Evolutionary conservation across 352 stramenopile species (phyloP), one percentile per base, ranked within the genome.

Genomic region (Pythium coloratum): DNA sequence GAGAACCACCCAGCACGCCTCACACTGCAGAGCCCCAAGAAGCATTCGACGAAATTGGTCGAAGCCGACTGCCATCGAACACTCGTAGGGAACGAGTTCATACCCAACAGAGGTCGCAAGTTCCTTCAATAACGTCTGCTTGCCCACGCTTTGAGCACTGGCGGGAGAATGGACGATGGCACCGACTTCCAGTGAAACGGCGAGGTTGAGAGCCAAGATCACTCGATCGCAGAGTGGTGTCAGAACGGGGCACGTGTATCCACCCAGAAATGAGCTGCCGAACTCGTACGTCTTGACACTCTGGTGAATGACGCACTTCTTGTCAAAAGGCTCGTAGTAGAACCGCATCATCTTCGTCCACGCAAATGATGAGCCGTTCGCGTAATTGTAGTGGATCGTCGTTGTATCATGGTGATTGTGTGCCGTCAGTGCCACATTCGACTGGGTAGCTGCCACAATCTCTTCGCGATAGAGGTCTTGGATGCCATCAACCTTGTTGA

Each of bases 311-410:
- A 79, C 72, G 38, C 76, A 86, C 34, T 69, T 81, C 59, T 80
- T 82, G 55, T 85, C 80, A 28, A 82, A 86, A 0, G 76, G 71
- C 3, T 88, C 81, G 55, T 84, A 90, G 59, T 84, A 78, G 70
- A 82, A 90, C 3, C 83, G 73, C 59, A 81, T 78, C 54, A 88
- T 59, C 67, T 88, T 89, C 20, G 68, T 84, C 82, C 82, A 92
- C 1, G 69, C 57, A 62, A 92, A 92, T 7, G 77, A 82, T 7
- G 78, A 66, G 7, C 77, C 75, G 28, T 71, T 59, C 1, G 76
- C 63, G 33, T 89, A 89, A 42, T 75, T 87, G 51, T 73, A 77
- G 14, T 76, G 76, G 34, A 72, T 77, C 12, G 69, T 32, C 8
- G 72, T 73, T 6, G 66, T 72, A 33, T 83, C 77, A 28, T 62